These are phyloP conservation scores for Herpetospermum pedunculosum DNA, from an alignment of 306 rosid genomes.

Conservation along the genomic window DNA sequence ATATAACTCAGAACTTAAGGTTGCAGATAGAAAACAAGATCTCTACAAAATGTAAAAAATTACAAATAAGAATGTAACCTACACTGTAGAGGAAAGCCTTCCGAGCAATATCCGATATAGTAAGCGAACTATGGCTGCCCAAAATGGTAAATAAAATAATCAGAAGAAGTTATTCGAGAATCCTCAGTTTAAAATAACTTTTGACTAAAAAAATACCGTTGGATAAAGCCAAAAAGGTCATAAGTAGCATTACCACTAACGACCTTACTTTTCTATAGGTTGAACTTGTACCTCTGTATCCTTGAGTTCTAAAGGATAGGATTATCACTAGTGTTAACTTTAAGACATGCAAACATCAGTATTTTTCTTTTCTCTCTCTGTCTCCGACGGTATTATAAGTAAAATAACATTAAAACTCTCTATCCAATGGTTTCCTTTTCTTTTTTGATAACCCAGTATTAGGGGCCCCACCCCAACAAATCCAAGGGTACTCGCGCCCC, in stretches of 20 bases:
- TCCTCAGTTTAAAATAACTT: background rate
- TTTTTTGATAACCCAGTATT: background rate
- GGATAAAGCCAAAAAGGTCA: background rate
- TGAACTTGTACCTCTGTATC: background rate
- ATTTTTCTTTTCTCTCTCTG: background rate
- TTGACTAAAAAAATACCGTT: background rate
- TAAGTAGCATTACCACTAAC: background rate
- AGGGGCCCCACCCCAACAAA: background rate
- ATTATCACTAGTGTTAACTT: background rate
- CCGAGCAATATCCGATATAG: slow-evolving; percentile 87
- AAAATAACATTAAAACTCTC: background rate
- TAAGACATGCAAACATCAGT: background rate
- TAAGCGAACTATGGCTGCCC: slow-evolving; percentile 67
- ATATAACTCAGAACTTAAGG: background rate
- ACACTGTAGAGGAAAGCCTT: slow-evolving; percentile 98
- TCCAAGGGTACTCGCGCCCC: background rate
- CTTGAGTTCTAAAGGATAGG: background rate
- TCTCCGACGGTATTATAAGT: background rate
- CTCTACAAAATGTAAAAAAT: background rate
- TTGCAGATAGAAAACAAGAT: background rate
- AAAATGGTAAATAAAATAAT: slow-evolving; percentile 2
- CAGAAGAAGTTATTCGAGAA: background rate
- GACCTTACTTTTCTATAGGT: background rate
- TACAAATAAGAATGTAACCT: slow-evolving; percentile 23
- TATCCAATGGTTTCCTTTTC: background rate